A percentile compares a stretch with the other conserved stretches of the same genome.
Conservation (phyloP, 805 yeast genomes). For the Wickerhamiella vanderwaltii region DNA sequence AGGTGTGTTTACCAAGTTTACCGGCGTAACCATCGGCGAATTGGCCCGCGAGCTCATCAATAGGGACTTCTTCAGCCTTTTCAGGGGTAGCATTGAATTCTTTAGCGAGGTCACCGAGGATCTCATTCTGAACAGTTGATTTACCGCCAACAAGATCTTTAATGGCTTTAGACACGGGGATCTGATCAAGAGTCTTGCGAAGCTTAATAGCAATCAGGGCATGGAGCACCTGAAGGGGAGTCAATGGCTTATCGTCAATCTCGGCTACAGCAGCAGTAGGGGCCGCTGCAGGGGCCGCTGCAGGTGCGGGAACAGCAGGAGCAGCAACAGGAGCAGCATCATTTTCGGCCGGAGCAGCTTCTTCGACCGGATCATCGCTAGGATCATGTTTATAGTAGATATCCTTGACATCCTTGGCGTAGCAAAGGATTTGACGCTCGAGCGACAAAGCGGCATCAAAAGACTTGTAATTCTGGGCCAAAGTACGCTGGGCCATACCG, state of each 20-base stretch:
- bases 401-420: conserved; percentile 91
- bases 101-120: conserved; percentile 95
- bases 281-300: conserved; percentile 51
- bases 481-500: conserved; percentile 97
- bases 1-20: conserved; percentile 83
- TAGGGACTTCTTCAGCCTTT: conserved; percentile 97
- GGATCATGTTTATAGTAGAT: conserved; percentile 68
- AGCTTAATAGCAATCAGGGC: conserved; percentile 90
- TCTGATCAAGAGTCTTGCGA: conserved; percentile 76
- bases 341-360: conserved; percentile 21
- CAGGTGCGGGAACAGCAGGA: conserved; percentile 46
- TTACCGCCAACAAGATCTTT: conserved; percentile 97
- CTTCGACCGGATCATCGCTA: conserved; percentile 23
- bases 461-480: conserved; percentile 89
- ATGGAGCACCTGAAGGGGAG: conserved; percentile 71
- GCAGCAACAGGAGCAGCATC: conserved; percentile 44
- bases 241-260: conserved; percentile 79
- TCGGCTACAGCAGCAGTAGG: conserved; percentile 72
- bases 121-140: conserved; percentile 97
- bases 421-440: conserved; percentile 88
- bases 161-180: conserved; percentile 84
- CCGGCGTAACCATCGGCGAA: conserved; percentile 89
- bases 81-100: conserved; percentile 98
- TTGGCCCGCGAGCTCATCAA: conserved; percentile 87
- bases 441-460: conserved; percentile 93